Evolutionary conservation across 1,139 yeast species (phyloP), one percentile per base, ranked within the genome.

Genomic region (Hyphopichia khmerensis): DNA sequence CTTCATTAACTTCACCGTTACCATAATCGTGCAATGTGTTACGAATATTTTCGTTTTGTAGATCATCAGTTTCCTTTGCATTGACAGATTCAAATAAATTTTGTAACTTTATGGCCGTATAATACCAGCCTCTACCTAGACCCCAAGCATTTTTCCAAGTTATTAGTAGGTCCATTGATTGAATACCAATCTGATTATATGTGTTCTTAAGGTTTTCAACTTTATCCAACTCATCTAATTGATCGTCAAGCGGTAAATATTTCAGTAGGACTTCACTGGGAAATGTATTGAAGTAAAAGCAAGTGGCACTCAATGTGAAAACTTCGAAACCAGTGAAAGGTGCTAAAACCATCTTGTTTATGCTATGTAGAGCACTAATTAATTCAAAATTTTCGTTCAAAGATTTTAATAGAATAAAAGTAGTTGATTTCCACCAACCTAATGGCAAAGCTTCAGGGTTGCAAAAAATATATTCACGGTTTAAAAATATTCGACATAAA

Each of bases 291-390:
- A 67, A 56, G 38, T 62, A 67, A 19, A 65, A 51, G 21, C 67
- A 54, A 0, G 71, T 66, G 3, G 64, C 62, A 2, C 68, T 64
- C 14, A 59, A 53, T 8, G 71, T 66, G 48, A 64, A 67, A 2
- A 67, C 63, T 44, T 67, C 66, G 46, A 67, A 67, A 2, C 70
- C 69, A 3, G 72, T 64, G 45, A 67, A 66, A 13, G 72, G 72
- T 2, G 72, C 71, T 33, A 65, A 57, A 6, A 67, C 70, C 65
- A 67, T 63, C 43, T 57, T 48, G 42, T 62, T 56, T 18, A 57
- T 52, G 3, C 60, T 57, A 16, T 58, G 52, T 27, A 67, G 48
- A 2, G 55, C 52, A 24, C 48, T 50, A 5, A 64, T 55, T 32
- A 66, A 44, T 17, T 45, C 50, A 21, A 67, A 52, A 33, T 60